A percentile compares a stretch with the other conserved stretches of the same genome.
Evolutionary conservation across 257 asterid genomes (phyloP).

Genomic region (Thymus quinquecostatus): DNA sequence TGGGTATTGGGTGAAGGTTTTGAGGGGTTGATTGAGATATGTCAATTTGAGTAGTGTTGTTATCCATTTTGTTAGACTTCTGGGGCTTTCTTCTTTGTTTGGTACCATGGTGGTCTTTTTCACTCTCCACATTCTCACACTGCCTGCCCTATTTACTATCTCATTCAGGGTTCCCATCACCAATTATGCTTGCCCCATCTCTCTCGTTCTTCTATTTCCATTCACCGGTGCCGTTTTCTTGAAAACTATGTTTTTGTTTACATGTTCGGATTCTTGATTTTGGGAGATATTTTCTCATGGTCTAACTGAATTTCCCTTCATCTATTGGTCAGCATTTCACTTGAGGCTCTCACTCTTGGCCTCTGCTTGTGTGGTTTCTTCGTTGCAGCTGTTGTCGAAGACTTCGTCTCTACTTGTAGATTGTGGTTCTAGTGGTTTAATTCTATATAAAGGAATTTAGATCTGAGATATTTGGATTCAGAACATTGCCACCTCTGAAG

Average conservation of each 20-base stretch:
- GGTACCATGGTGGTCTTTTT: conserved; percentile 48
- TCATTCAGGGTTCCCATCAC: conserved; percentile 40
- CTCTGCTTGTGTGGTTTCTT: conserved; percentile 38
- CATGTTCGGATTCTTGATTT: conserved; percentile 41
- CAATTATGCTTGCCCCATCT: conserved; percentile 25
- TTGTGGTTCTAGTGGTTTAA: background rate
- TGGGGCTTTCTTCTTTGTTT: conserved; percentile 54
- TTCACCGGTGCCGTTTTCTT: conserved; percentile 36
- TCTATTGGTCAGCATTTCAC: conserved; percentile 49
- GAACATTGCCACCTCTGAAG: conserved; percentile 25
- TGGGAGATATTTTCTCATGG: conserved; percentile 59
- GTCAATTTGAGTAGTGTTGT: conserved; percentile 40
- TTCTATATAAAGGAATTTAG: conserved; percentile 21
- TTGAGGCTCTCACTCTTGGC: conserved; percentile 41
- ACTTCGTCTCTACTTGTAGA: conserved; percentile 29
- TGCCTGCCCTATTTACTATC: conserved; percentile 38
- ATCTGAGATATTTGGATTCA: conserved; percentile 41
- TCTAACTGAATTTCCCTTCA: conserved; percentile 45
- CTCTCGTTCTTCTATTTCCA: conserved; percentile 16
- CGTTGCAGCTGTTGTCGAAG: conserved; percentile 36
- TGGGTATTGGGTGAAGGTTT: conserved; percentile 43
- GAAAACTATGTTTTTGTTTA: conserved; percentile 24
- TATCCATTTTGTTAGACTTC: conserved; percentile 41
- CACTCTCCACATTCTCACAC: conserved; percentile 38
- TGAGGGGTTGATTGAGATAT: conserved; percentile 43